Conservation (phyloP, 129 eudicot species). For the Oenanthe sinensis region DNA sequence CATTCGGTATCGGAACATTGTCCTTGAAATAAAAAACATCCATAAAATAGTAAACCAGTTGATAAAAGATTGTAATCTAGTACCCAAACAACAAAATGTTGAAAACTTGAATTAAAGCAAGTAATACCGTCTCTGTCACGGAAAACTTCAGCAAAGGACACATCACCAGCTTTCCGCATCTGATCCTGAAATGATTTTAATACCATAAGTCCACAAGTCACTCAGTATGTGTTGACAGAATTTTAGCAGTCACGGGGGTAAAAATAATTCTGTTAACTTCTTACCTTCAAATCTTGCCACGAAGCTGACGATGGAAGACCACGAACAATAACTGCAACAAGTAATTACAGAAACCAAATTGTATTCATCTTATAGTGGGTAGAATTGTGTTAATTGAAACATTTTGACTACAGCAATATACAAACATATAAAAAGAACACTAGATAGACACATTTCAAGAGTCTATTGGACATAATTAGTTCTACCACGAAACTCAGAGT, state of each 20-base stretch:
- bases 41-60: background rate
- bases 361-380: background rate
- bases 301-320: slow-evolving; percentile 89
- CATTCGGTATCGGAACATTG: background rate
- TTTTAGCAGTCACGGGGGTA: background rate
- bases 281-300: slow-evolving; percentile 95
- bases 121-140: slow-evolving; percentile 4
- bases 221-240: background rate
- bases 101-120: background rate
- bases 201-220: background rate
- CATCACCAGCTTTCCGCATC: slow-evolving; percentile 8
- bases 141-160: slow-evolving; percentile 2
- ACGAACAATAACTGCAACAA: slow-evolving; percentile 51
- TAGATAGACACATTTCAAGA: background rate
- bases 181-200: slow-evolving; percentile 4
- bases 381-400: background rate
- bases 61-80: background rate
- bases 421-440: background rate
- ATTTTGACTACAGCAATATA: background rate
- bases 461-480: background rate
- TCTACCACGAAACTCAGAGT: slow-evolving; percentile 75
- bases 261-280: background rate
- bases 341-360: background rate
- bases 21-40: background rate
- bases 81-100: background rate